Base-by-base conservation (phyloP, 306 rosid genomes). In the Lathyrus tuberosus region DNA sequence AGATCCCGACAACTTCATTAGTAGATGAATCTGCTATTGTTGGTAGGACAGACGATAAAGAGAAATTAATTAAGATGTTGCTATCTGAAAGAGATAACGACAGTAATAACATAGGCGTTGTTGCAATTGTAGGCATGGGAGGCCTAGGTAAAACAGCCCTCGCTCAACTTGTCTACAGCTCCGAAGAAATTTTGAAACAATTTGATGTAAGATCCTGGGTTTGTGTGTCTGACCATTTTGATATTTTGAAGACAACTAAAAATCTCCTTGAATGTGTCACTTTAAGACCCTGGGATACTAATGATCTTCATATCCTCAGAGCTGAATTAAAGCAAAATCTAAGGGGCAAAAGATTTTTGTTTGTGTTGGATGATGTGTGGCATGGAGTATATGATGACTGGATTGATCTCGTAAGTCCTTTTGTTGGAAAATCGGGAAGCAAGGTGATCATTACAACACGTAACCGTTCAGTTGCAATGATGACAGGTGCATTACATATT, bases 41-140 rank as follows among this genome's bases (percentile, higher is more conserved):
- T 10, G 67, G 67, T 62, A 62, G 67, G 41, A 14, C 38, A 12
- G 17, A 20, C 40, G 67, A 62, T 2, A 17, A 37, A 5, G 8
- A 62, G 8, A 18, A 38, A 62, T 10, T 62, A 5, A 18, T 43
- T 13, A 43, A 43, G 7, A 13, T 43, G 7, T 43, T 43, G 48
- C 2, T 43, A 13, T 43, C 48, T 12, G 11, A 38, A 3, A 38
- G 43, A 8, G 16, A 43, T 1, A 4, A 6, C 1, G 16, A 43
- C 0, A 13, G 5, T 1, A 62, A 17, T 3, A 10, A 10, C 40
- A 17, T 38, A 12, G 37, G 52, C 5, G 52, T 41, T 4, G 7
- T 41, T 7, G 24, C 37, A 18, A 63, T 63, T 20, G 4, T 13
- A 2, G 67, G 67, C 67, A 62, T 40, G 37, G 51, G 68, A 20